These are phyloP conservation scores for Nannochloris sp. DNA, from an alignment of 139 green algal species.

Conservation along the genomic window DNA sequence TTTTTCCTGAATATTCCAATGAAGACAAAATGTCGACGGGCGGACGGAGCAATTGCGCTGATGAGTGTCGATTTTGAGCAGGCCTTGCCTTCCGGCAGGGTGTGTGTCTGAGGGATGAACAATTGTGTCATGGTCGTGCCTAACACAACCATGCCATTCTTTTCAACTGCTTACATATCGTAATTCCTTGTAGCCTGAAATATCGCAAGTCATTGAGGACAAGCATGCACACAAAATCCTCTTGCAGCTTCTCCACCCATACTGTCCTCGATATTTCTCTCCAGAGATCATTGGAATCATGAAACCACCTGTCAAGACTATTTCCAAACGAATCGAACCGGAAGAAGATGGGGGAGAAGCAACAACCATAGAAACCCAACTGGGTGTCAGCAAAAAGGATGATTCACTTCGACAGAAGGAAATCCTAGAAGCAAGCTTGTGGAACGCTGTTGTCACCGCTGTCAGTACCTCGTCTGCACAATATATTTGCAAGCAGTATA, in stretches of 20 bases:
- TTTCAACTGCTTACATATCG: neutral
- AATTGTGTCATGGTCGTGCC: neutral
- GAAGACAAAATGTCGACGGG: slow-evolving; percentile 68
- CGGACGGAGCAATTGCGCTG: slow-evolving; percentile 56
- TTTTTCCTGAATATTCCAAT: slow-evolving; percentile 19
- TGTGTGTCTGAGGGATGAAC: slow-evolving; percentile 35
- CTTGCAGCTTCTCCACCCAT: slow-evolving; percentile 62
- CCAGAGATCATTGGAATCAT: slow-evolving; percentile 40
- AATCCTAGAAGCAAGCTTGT: slow-evolving; percentile 56
- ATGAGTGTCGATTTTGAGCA: slow-evolving; percentile 54
- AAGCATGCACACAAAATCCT: slow-evolving; percentile 46
- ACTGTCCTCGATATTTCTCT: slow-evolving; percentile 52
- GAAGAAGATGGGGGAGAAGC: slow-evolving; percentile 4
- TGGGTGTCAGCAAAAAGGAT: slow-evolving; percentile 77
- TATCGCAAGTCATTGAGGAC: slow-evolving; percentile 40
- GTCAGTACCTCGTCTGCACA: slow-evolving; percentile 14
- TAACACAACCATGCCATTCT: neutral
- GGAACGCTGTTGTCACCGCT: slow-evolving; percentile 26
- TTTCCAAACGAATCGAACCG: slow-evolving; percentile 11
- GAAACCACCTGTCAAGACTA: slow-evolving; percentile 30
- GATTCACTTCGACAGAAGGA: slow-evolving; percentile 38
- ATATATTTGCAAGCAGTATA: slow-evolving; percentile 41
- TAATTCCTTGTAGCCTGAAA: slow-evolving; percentile 37
- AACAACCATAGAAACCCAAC: neutral
- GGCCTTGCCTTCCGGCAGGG: slow-evolving; percentile 15